Evolutionary conservation across 2,329 filamentous ascomycete genomes (phyloP).

Genomic region (Nothophoma quercina): DNA sequence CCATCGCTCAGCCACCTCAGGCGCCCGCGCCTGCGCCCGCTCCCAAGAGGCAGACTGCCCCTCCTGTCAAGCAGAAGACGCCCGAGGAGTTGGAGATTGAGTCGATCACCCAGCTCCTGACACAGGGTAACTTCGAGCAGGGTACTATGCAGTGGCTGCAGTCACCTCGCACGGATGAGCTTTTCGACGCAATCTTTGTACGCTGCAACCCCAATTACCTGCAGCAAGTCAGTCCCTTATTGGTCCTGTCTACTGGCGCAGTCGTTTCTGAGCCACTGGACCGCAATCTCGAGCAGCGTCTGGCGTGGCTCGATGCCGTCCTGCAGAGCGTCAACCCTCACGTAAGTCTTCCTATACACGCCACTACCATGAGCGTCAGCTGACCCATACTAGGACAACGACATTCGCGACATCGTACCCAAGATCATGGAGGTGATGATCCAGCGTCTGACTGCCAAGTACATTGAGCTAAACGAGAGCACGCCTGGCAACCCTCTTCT

Average conservation of each 20-base stretch:
- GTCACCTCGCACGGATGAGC: slow-evolving; percentile 63
- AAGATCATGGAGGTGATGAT: slow-evolving; percentile 67
- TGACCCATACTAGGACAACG: slow-evolving; percentile 54
- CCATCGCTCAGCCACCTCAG: slow-evolving; percentile 44
- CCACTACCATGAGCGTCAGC: background rate
- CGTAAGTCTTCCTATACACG: slow-evolving; percentile 50
- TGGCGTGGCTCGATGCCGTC: slow-evolving; percentile 66
- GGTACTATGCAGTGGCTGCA: slow-evolving; percentile 67
- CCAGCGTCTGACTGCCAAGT: slow-evolving; percentile 63
- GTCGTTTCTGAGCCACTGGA: slow-evolving; percentile 66
- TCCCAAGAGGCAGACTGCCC: slow-evolving; percentile 38
- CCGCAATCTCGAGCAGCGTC: slow-evolving; percentile 61
- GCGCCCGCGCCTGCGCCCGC: slow-evolving; percentile 15
- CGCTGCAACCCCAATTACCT: slow-evolving; percentile 65
- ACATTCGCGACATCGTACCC: slow-evolving; percentile 64
- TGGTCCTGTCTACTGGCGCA: slow-evolving; percentile 67
- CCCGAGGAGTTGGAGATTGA: slow-evolving; percentile 66
- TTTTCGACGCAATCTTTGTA: slow-evolving; percentile 70
- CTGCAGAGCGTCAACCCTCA: slow-evolving; percentile 62
- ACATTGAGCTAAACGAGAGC: slow-evolving; percentile 63
- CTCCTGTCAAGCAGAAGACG: slow-evolving; percentile 55
- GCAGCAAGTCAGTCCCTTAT: slow-evolving; percentile 62
- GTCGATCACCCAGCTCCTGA: slow-evolving; percentile 69
- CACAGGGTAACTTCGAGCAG: slow-evolving; percentile 59
- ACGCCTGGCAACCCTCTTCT: slow-evolving; percentile 61